Base-by-base conservation (phyloP, 352 stramenopile species). In the Pythium folliculosum region DNA sequence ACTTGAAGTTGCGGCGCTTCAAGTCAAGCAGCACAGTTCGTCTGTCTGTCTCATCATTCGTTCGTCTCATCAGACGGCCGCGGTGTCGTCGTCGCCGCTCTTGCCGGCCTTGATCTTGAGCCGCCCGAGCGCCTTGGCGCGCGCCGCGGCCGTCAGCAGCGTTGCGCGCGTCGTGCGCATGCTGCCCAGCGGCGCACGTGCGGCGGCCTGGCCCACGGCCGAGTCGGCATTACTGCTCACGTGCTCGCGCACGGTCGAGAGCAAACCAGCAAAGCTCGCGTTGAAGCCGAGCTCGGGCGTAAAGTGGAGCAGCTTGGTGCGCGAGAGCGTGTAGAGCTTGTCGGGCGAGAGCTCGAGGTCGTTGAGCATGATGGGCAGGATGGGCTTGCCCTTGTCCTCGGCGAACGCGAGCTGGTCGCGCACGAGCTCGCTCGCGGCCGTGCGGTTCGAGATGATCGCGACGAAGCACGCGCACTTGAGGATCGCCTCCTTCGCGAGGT, bases 371-470 rank as follows among this genome's bases (percentile, higher is more conserved):
- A 95, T 78, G 1, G 84, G 84, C 55, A 95, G 55, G 60, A 95
- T 92, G 0, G 80, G 73, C 16, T 74, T 75, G 23, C 82, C 82
- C 65, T 90, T 92, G 71, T 93, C 84, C 69, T 92, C 86, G 10
- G 86, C 86, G 55, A 93, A 92, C 53, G 84, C 85, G 21, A 93
- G 69, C 62, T 95, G 86, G 63, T 93, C 84, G 52, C 86, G 83
- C 17, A 95, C 77, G n/a, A 95, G 70, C 71, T 95, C 86, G 56
- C 75, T 90, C 56, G 73, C 69, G 45, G 76, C 72, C 3, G 80
- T 91, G 50, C 87, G 78, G 57, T 75, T 78, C 17, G 86, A 92
- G 22, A 95, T 63, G 30, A 95, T 75, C 3, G 92, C 82, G 44
- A 92, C 78, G 52, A 95, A 88, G 38, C 78, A 76, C 38, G 82